These are phyloP conservation scores for Cinnamomum micranthum DNA, from an alignment of 164 flowering plant species.

Conservation along the genomic window DNA sequence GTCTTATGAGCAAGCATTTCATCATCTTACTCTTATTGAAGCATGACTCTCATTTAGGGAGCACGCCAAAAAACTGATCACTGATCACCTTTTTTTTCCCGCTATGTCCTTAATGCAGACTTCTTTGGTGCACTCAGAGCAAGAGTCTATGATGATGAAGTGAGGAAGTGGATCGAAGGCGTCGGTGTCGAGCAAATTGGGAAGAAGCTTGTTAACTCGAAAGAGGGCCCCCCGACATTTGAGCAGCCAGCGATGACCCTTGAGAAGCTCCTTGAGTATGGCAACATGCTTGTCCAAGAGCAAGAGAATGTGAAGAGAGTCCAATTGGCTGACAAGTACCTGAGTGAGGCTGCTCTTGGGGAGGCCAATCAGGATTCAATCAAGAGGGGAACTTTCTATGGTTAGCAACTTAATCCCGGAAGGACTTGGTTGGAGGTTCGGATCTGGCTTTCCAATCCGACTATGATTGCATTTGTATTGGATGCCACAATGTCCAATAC, in stretches of 20 bases:
- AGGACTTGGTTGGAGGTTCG: conserved; percentile 22
- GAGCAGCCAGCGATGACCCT: conserved; percentile 47
- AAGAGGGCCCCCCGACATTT: conserved; percentile 47
- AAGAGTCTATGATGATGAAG: conserved; percentile 48
- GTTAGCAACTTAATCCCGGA: conserved; percentile 18
- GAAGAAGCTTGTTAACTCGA: conserved; percentile 53
- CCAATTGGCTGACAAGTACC: conserved; percentile 45
- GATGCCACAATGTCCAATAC: background rate
- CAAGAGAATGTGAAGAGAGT: conserved; percentile 61
- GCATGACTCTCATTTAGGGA: no score
- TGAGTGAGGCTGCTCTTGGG: conserved; percentile 45
- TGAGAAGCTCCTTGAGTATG: conserved; percentile 48
- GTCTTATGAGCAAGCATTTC: no score
- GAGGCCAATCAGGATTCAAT: conserved; percentile 39
- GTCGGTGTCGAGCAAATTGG: conserved; percentile 37
- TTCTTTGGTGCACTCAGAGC: conserved; percentile 56
- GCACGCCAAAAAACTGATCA: background rate
- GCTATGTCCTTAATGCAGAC: conserved; percentile 18
- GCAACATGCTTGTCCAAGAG: conserved; percentile 45
- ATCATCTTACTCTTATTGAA: no score
- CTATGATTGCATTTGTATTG: background rate
- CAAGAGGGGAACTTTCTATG: conserved; percentile 32
- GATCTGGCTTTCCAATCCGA: background rate
- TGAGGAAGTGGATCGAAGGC: conserved; percentile 44
- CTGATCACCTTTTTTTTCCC: background rate